Base-by-base conservation (phyloP, 2,329 filamentous ascomycete genomes). In the Reticulascus tulasneorum region DNA sequence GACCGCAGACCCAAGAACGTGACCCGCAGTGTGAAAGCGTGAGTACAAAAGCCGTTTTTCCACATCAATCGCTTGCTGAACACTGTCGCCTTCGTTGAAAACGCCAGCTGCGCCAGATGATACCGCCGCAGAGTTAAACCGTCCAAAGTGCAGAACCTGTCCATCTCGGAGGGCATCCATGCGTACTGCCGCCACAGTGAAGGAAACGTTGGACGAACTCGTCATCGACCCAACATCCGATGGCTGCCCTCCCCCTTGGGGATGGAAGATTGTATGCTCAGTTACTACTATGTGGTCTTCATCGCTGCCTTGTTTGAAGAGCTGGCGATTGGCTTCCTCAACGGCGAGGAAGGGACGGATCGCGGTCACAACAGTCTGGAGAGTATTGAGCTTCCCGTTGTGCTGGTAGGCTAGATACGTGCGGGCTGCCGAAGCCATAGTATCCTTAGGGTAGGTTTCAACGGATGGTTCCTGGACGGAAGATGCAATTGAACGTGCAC, bases 231-330 rank as follows among this genome's bases (percentile, higher is more conserved):
- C 84, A 9, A 70, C 66, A 44, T 88, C 84, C 0, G 75, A 81
- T 1, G 84, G 84, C 50, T 88, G 84, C 7, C 84, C 84, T 41
- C 84, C 84, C 15, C 84, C 84, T 56, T 88, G 84, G 0, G 81
- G 77, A 44, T 88, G 80, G 59, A 88, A 88, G 42, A 87, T 80
- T n/a, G 84, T 87, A 29, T 73, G 60, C 3, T 74, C 64, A 0
- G 79, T 83, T 6, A 77, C 67, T 15, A 86, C 56, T n/a, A 79
- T 71, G 49, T 71, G 68, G 46, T 77, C 68, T 2, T 68, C 55
- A 6, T 72, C 65, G 8, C 53, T 53, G 5, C 62, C 68, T 10
- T 72, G 59, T 52, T 84, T 84, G 64, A 80, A 80, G 9, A 85
- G 69, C 7, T 59, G 52, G 33, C 63, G 69, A 37, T 77, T 74